These are phyloP conservation scores for Apiospora sp. DNA, from an alignment of 2,329 filamentous ascomycete species.

Conservation along the genomic window DNA sequence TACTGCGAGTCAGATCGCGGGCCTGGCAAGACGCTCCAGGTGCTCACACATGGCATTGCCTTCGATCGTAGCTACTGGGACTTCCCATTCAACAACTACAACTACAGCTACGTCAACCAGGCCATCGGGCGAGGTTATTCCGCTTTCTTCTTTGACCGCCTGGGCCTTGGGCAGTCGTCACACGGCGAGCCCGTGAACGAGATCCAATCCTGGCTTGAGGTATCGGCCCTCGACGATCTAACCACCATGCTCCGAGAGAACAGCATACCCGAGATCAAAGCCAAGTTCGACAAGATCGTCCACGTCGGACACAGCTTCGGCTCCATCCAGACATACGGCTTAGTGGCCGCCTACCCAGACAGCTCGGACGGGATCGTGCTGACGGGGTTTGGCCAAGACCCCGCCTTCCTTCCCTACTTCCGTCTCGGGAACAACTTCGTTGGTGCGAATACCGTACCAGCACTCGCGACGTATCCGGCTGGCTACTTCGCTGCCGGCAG, in stretches of 20 bases:
- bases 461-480: slow-evolving; percentile 46
- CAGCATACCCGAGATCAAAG: slow-evolving; percentile 47
- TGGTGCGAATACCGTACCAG: slow-evolving; percentile 45
- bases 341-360: slow-evolving; percentile 49
- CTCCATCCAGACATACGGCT: slow-evolving; percentile 24
- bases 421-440: slow-evolving; percentile 56
- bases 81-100: slow-evolving; percentile 61
- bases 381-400: slow-evolving; percentile 64
- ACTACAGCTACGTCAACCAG: slow-evolving; percentile 68
- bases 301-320: slow-evolving; percentile 68
- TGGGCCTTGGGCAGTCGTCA: slow-evolving; percentile 48
- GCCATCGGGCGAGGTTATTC: slow-evolving; percentile 65
- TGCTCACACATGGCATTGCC: slow-evolving; percentile 62
- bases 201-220: slow-evolving; percentile 24
- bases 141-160: slow-evolving; percentile 68
- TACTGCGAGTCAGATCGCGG: slow-evolving; percentile 66
- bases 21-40: slow-evolving; percentile 50
- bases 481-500: slow-evolving; percentile 61
- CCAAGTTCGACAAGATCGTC: slow-evolving; percentile 52
- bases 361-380: slow-evolving; percentile 65
- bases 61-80: slow-evolving; percentile 71
- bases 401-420: slow-evolving; percentile 53
- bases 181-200: slow-evolving; percentile 20
- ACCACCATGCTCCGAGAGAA: slow-evolving; percentile 49
- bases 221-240: background rate